Conservation (phyloP, 2,329 filamentous ascomycete species). For the Exophiala viscosa region DNA sequence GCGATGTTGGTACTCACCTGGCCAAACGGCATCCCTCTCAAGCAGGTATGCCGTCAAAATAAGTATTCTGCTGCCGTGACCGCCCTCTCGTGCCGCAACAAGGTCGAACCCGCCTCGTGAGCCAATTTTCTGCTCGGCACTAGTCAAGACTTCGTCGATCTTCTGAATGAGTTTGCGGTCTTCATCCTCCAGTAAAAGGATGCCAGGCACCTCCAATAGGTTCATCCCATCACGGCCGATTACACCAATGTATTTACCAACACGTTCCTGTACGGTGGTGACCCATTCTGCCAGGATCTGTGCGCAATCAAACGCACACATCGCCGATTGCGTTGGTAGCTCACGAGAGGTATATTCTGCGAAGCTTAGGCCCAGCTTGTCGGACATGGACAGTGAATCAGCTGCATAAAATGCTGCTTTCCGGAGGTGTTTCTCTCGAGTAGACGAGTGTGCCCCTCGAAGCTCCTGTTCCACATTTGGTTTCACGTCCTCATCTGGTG, state of each 20-base stretch:
- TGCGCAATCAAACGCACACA: constrained; percentile 91
- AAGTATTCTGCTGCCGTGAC: constrained; percentile 80
- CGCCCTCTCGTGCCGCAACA: constrained; percentile 52
- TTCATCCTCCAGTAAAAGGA: constrained; percentile 88
- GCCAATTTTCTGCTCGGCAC: constrained; percentile 67
- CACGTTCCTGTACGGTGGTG: constrained; percentile 84
- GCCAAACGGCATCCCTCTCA: constrained; percentile 87
- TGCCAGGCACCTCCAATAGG: constrained; percentile 72
- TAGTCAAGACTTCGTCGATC: constrained; percentile 72
- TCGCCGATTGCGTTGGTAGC: constrained; percentile 80
- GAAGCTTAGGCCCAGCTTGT: constrained; percentile 80
- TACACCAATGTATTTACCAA: constrained; percentile 84
- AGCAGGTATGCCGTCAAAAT: constrained; percentile 82
- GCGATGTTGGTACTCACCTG: constrained; percentile 57
- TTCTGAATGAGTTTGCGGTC: constrained; percentile 81
- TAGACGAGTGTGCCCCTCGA: constrained; percentile 50
- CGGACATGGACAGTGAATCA: constrained; percentile 83
- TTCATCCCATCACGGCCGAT: constrained; percentile 80
- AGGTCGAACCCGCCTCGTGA: constrained; percentile 17
- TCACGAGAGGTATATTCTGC: constrained; percentile 79
- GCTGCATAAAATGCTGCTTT: constrained; percentile 95
- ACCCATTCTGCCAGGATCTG: constrained; percentile 95
- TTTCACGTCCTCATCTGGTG: constrained; percentile 34
- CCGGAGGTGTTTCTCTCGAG: constrained; percentile 80
- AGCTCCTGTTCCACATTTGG: constrained; percentile 3